Base-by-base conservation (phyloP, 495 filamentous ascomycete genomes). In the Hypoxylon intermedium region DNA sequence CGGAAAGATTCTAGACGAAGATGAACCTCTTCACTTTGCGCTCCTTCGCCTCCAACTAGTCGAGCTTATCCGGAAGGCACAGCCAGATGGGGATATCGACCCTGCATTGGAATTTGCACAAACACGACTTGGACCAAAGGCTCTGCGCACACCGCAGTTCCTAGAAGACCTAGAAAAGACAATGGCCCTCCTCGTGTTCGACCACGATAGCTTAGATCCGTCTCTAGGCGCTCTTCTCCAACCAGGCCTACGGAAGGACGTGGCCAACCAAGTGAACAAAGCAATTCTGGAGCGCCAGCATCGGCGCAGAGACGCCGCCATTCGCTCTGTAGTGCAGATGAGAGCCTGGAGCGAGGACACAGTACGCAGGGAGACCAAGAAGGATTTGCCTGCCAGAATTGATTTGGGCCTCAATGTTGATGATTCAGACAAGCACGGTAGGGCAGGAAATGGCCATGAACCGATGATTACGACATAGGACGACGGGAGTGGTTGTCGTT, bases 1-100 rank as follows among this genome's bases (percentile, higher is more conserved):
- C 9, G 34, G 53, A 38, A 36, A 98, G 95, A 88, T 99, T 31
- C 78, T 99, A 47, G 95, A 99, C 70, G 82, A 81, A 58, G 83
- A 98, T 68, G 83, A 86, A 1, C 82, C 90, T 6, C 81, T 99
- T 28, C 93, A 97, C 72, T 99, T 99, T 69, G 83, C 90, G 3
- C 84, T 99, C 3, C 83, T 97, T 34, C 88, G 93, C 23, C 80
- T 98, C 31, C 94, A 99, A 67, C 81, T 99, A 12, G 88, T 98
- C 41, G 94, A 98, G 74, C 80, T 98, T 53, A 98, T 99, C 68
- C 89, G 91, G 19, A 77, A 76, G 24, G 92, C 53, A 19, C 60
- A 56, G 12, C 62, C 68, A 21, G 71, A 83, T 6, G 83, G 85
- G 23, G 91, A 97, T 68, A 92, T 96, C 59, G 86, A 78, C 9